A percentile compares a stretch with the other conserved stretches of the same genome.
These are phyloP conservation scores for Rubroshorea leprosula DNA, from an alignment of 345 rosid species.

Conservation along the genomic window DNA sequence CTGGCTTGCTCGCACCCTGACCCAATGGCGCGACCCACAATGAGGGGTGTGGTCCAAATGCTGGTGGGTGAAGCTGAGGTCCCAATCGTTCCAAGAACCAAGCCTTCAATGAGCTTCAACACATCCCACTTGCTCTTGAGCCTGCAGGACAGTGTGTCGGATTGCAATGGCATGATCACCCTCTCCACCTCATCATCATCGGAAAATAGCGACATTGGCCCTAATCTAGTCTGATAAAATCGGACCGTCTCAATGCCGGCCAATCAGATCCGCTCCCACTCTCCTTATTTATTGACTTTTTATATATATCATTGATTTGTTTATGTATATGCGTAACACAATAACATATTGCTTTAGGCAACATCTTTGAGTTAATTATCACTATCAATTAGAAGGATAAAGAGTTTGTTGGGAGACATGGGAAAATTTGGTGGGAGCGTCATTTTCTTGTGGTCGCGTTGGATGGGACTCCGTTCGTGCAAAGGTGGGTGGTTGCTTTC, in stretches of 20 bases:
- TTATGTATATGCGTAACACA: conserved; percentile 27
- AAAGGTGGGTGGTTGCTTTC: conserved; percentile 37
- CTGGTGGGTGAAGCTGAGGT: conserved; percentile 80
- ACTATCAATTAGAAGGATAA: too few species aligned
- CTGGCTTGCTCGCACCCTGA: conserved; percentile 93
- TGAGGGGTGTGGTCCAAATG: conserved; percentile 88
- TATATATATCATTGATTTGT: conserved; percentile 23
- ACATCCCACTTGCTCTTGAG: conserved; percentile 72
- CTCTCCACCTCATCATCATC: conserved; percentile 61
- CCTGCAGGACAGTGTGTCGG: conserved; percentile 88
- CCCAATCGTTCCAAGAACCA: conserved; percentile 75
- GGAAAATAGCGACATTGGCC: conserved; percentile 33
- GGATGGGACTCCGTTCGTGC: conserved; percentile 4
- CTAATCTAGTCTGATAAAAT: conserved; percentile 26
- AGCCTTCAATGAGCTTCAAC: conserved; percentile 79
- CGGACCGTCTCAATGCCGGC: too few species aligned
- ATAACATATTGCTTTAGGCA: conserved; percentile 21
- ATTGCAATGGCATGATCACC: conserved; percentile 53
- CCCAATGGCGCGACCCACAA: conserved; percentile 71
- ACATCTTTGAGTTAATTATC: conserved; percentile 9
- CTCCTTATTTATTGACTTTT: conserved; percentile 8
- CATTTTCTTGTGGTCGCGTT: conserved; percentile 18
- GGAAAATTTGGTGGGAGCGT: conserved; percentile 14
- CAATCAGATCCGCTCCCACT: not conserved
- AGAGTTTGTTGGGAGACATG: too few species aligned